Percentiles rank a stretch among this genome's conserved stretches.
Conservation (phyloP, 2,329 filamentous ascomycete genomes). For the Dactylellina sp. region DNA sequence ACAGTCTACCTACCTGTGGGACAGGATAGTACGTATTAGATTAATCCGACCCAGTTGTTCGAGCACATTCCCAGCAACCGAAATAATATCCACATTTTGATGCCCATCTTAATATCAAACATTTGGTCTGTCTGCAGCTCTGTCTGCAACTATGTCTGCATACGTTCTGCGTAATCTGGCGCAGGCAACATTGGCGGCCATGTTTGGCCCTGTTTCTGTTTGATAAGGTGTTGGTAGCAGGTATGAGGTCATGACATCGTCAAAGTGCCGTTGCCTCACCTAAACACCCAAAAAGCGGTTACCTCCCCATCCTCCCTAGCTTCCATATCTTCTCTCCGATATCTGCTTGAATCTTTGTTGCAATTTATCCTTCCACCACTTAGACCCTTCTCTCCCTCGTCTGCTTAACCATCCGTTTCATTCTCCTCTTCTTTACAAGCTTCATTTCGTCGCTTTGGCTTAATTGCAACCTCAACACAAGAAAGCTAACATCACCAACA, state of each 20-base stretch:
- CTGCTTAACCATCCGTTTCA: neutral
- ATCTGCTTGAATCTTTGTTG: neutral
- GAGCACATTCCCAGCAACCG: too few relatives aligned
- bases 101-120: too few relatives aligned
- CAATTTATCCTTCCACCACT: neutral
- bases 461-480: slow-evolving; percentile 28
- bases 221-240: slow-evolving; percentile 13
- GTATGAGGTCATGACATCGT: slow-evolving; percentile 56
- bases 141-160: too few relatives aligned
- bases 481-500: slow-evolving; percentile 65
- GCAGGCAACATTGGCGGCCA: neutral
- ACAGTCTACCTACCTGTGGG: slow-evolving; percentile 56
- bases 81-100: too few relatives aligned
- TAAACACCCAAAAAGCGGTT: slow-evolving; percentile 18
- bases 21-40: slow-evolving; percentile 52
- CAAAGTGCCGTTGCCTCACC: slow-evolving; percentile 48
- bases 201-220: slow-evolving; percentile 1
- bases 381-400: neutral
- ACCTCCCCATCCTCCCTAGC: neutral
- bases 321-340: neutral
- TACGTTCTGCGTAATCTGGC: too few relatives aligned
- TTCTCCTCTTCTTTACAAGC: neutral
- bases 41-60: neutral
- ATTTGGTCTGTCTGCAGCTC: too few relatives aligned
- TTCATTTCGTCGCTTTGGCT: too few relatives aligned